Base-by-base conservation (phyloP, 2,329 filamentous ascomycete genomes). In the Tolypocladium amazonense region DNA sequence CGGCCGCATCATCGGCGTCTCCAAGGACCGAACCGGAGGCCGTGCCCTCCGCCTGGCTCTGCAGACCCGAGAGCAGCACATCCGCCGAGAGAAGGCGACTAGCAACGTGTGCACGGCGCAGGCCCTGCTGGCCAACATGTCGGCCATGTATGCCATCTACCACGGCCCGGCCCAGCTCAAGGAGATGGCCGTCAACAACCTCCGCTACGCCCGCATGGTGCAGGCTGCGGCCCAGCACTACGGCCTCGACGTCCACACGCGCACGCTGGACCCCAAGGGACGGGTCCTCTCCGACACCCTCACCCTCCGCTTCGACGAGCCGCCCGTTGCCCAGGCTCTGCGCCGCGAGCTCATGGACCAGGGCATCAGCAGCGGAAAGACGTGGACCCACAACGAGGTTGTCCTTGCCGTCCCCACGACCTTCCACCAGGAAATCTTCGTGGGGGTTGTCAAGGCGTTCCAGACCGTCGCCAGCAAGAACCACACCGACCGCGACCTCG, bases 101-200 rank as follows among this genome's bases (percentile, higher is more conserved):
- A 96, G 92, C 79, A 97, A 97, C 71, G 92, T 97, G 61, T 97
- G 93, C 78, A 97, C 93, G 1, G 92, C 93, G 1, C 93, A 97
- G 75, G 93, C 93, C 11, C 78, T 97, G 33, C 80, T 97, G 57
- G 93, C 93, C 43, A 97, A 97, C 74, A 97, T 97, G 90, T 93
- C 86, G 66, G 91, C 92, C 59, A 88, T 97, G 77, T 97, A 96
- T 71, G 92, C 92, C 58, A 81, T 97, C 58, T 97, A 97, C 73
- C 93, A 97, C 71, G 93, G 93, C 4, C 93, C 93, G 0, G 75
- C 85, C 58, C 92, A 92, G 23, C 77, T 97, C 57, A 91, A 86
- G 75, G 82, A 85, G 18, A 97, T 97, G 70, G 92, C 93, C 1
- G 83, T 92, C 71, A 85, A 87, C 64, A 83, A 89, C 64, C 84